Base-by-base conservation (phyloP, 2,329 filamentous ascomycete genomes). In the Xylaria hypoxylon region DNA sequence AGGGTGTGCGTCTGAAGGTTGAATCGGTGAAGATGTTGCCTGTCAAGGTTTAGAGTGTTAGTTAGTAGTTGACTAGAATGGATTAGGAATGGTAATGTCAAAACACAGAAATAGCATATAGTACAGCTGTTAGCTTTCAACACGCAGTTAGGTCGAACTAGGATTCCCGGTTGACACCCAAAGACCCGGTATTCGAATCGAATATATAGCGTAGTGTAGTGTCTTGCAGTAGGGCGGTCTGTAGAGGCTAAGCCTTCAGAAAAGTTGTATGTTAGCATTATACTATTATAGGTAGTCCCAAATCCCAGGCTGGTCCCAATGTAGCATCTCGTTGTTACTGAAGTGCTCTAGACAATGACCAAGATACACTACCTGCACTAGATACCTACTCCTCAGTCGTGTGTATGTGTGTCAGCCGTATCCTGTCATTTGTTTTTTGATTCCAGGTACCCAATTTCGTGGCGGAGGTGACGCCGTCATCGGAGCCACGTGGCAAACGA, bases 401-500 rank as follows among this genome's bases (percentile, higher is more conserved):
- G n/a, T 15, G 26, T 44, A 42, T 40, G 58, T 35, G 22, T 48
- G 40, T 62, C 19, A 62, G 31, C 40, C 45, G 38, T 28, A 53
- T 45, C 8, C 48, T 44, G n/a, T 24, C 19, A 31, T 50, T 15
- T 26, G 40, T 17, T 11, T 40, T 31, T n/a, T 17, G 10, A 47
- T 38, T 19, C 4, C 10, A 11, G n/a, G 15, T 48, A 33, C 22
- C 26, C 19, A 50, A 7, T 56, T 52, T 24, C 40, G 31, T 45
- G 45, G 24, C 19, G 13, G 26, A 53, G 19, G 13, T 22, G 22
- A 58, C 42, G 15, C 17, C 59, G 44, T 57, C 38, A 42, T 44
- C n/a, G 19, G 22, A 35, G 17, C 62, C 57, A 60, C 56, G 58
- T 53, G 58, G 51, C 53, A 48, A 47, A 45, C 51, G 28, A 50